These are phyloP conservation scores for Tricholoma saponaceum DNA, from an alignment of 768 basidiomycete genomes.

Conservation along the genomic window DNA sequence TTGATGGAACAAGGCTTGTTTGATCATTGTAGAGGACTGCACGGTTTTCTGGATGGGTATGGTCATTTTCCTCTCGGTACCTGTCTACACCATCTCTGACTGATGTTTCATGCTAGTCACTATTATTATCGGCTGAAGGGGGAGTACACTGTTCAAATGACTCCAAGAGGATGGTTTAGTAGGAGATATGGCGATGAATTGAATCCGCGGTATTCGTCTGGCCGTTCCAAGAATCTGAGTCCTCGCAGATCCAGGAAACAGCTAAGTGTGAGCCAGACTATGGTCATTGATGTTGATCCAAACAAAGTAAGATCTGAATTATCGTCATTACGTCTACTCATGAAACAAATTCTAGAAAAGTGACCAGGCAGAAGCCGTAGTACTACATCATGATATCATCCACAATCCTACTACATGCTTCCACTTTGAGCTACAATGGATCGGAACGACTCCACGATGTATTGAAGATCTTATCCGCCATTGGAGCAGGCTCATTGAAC, in stretches of 20 bases:
- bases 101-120: constrained; percentile 45
- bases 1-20: constrained; percentile 81
- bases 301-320: constrained; percentile 45
- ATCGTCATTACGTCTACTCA: background rate
- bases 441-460: constrained; percentile 86
- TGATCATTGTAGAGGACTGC: constrained; percentile 74
- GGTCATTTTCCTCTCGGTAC: constrained; percentile 15
- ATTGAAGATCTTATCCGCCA: constrained; percentile 84
- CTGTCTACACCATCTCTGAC: constrained; percentile 1
- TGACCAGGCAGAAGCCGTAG: constrained; percentile 82
- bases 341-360: constrained; percentile 53
- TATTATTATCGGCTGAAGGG: constrained; percentile 85
- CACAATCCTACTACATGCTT: constrained; percentile 94
- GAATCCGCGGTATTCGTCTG: constrained; percentile 23
- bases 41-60: constrained; percentile 87
- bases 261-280: constrained; percentile 80
- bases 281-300: constrained; percentile 85
- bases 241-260: constrained; percentile 52
- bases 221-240: constrained; percentile 31
- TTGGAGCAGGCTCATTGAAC: constrained; percentile 81
- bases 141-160: constrained; percentile 68
- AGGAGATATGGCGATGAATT: constrained; percentile 42
- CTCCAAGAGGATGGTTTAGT: constrained; percentile 73
- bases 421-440: constrained; percentile 97
- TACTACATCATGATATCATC: constrained; percentile 91